Percentiles rank a stretch among this genome's conserved stretches.
phyloP scores from a whole-genome alignment of 768 basidiomycete genomes.

The Rhodocollybia butyracea region DNA sequence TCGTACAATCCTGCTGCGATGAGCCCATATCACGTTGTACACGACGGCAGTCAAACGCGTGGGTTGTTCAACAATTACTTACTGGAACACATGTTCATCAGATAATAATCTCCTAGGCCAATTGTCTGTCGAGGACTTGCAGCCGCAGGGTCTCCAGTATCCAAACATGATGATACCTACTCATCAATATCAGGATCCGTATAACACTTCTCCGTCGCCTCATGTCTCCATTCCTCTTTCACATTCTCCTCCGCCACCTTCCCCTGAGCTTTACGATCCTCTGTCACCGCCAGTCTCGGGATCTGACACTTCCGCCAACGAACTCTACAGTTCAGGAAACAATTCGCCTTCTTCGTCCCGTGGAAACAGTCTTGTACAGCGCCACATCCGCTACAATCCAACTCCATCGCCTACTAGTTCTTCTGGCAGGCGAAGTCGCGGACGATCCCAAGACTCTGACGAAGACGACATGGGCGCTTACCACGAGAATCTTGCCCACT shows the following conservation, averaged over 20 bases:
- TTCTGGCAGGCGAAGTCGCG: slow-evolving; percentile 62
- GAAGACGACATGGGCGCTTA: slow-evolving; percentile 71
- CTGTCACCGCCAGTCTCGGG: slow-evolving; percentile 84
- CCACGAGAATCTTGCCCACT: slow-evolving; percentile 70
- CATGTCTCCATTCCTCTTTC: slow-evolving; percentile 66
- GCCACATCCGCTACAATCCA: slow-evolving; percentile 71
- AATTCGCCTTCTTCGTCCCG: slow-evolving; percentile 79
- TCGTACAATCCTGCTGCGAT: slow-evolving; percentile 50
- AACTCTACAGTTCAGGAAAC: slow-evolving; percentile 73
- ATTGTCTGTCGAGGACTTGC: slow-evolving; percentile 63
- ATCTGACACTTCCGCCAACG: slow-evolving; percentile 86
- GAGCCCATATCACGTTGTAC: slow-evolving; percentile 55
- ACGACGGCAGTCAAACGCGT: slow-evolving; percentile 64
- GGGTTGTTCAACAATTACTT: slow-evolving; percentile 41
- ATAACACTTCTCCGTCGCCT: slow-evolving; percentile 60
- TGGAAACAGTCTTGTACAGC: slow-evolving; percentile 73
- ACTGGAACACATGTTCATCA: slow-evolving; percentile 62
- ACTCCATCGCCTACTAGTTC: slow-evolving; percentile 81
- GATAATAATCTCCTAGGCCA: slow-evolving; percentile 63
- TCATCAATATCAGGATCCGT: slow-evolving; percentile 57
- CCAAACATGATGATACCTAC: slow-evolving; percentile 61
- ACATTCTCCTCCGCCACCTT: slow-evolving; percentile 68
- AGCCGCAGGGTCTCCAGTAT: slow-evolving; percentile 44
- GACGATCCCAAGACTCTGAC: slow-evolving; percentile 76
- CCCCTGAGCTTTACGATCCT: slow-evolving; percentile 80